Conservation (phyloP, 805 yeast species). For the Barnettozyma botsteinii region DNA sequence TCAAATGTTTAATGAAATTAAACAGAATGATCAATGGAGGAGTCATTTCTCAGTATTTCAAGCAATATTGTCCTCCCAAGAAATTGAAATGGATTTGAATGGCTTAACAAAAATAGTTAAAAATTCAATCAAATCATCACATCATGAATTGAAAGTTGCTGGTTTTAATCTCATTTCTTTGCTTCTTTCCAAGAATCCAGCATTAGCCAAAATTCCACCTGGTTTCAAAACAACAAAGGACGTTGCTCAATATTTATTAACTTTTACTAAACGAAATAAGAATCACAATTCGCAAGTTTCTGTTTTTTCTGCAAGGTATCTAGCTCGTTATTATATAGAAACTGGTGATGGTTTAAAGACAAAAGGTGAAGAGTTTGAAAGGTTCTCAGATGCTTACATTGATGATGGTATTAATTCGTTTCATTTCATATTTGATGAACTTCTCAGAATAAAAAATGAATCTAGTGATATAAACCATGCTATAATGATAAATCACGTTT, state of each 20-base stretch:
- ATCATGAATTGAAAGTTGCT: background rate
- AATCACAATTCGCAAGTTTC: constrained; percentile 4
- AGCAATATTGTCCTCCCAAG: constrained; percentile 4
- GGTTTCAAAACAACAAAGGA: constrained; percentile 9
- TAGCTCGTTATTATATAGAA: constrained; percentile 18
- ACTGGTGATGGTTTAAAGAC: constrained; percentile 15
- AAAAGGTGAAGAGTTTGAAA: constrained; percentile 7
- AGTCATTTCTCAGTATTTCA: constrained; percentile 11
- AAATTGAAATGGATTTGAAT: constrained; percentile 3
- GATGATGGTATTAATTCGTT: constrained; percentile 20
- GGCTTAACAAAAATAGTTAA: background rate
- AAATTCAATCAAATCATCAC: background rate
- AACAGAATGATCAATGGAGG: constrained; percentile 11
- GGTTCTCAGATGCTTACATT: constrained; percentile 14
- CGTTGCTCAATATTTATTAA: constrained; percentile 15
- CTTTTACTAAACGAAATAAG: background rate
- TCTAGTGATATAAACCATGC: constrained; percentile 17
- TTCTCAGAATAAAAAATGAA: constrained; percentile 19
- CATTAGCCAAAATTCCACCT: constrained; percentile 1
- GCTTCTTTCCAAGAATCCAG: constrained; percentile 10
- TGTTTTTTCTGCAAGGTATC: constrained; percentile 16
- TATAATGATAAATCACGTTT: constrained; percentile 32
- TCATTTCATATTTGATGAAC: constrained; percentile 25
- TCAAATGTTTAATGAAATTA: constrained; percentile 1
- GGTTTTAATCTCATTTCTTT: constrained; percentile 13